Base-by-base conservation (phyloP, 2,329 filamentous ascomycete genomes). In the Neopestalotiopsis rosae region DNA sequence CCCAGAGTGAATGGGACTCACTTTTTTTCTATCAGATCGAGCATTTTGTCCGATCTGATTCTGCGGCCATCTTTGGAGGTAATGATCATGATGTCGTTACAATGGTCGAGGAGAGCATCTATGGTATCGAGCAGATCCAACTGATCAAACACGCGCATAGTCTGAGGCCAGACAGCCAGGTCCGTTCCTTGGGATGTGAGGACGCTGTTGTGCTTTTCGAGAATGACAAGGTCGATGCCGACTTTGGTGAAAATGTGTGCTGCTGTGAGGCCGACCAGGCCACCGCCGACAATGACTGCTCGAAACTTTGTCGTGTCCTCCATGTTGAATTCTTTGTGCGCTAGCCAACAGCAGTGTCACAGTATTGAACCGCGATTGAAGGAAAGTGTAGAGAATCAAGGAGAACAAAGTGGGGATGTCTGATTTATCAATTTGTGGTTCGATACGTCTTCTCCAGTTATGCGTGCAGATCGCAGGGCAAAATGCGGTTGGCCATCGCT, bases 171-270 rank as follows among this genome's bases (percentile, higher is more conserved):
- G 17, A 68, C n/a, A 3, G 49, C 59, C 20, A 70, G 30, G 2
- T 56, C 45, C 20, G 57, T 40, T 7, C 69, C 69, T 1, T 17
- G 30, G 2, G 61, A 7, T 2, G 61, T 12, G 2, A 49, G 17
- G 10, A 65, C 30, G 6, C 32, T 63, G 0, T 63, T 17, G 38
- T 67, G 62, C 57, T 45, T 68, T 62, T 82, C 81, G 1, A 82
- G 78, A 5, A 82, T 64, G 34, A 80, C 71, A 13, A 79, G 82
- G 66, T 81, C 77, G 38, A 82, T 77, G n/a, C 70, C 70, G 10
- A 72, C 74, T 63, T 71, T 69, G 32, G 73, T 72, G 20, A 78
- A 70, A 4, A 73, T 69, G 68, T 76, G 75, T 24, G 75, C 75
- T 9, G 76, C 71, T 4, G 70, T 71, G 7, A 78, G 71, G 4